Evolutionary conservation across 345 rosid genomes (phyloP), one percentile per base, ranked within the genome.

Genomic region (Pistacia vera): DNA sequence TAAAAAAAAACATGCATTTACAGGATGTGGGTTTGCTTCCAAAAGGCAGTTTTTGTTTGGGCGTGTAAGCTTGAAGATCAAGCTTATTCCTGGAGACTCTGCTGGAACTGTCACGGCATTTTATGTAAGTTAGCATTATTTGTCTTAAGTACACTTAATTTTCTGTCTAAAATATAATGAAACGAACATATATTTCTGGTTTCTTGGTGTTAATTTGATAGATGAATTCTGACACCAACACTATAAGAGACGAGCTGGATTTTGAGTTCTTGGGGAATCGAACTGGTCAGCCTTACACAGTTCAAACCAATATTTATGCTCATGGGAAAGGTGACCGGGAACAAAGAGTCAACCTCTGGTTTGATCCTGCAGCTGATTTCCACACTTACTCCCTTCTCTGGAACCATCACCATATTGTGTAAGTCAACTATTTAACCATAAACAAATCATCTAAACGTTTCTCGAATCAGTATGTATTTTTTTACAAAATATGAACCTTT

Each of bases 81-180:
- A 93, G 88, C 99, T 95, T 71, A 9, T 95, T 68, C 87, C 94
- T 0, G 98, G 99, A 2, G 99, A 95, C 85, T 95, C 98, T n/a
- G 99, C 99, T 16, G 99, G 98, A 81, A 93, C 98, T 3, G 98
- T 95, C 82, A 89, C 99, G 1, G 99, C 99, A 80, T 95, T 95
- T 79, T 95, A 94, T 59, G 98, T 93, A 81, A 58, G 89, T 66
- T 41, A 41, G 46, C 46, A 41, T 41, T 22, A 4, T 22, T 55
- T 25, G 25, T 30, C 9, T 54, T 16, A 11, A 52, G 3, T 0
- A 38, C 41, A 41, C 4, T 51, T 25, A n/a, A 6, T 4, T 30
- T 49, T 13, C 11, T 38, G 41, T 11, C 4, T 58, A 1, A 22
- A 41, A 30, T 28, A 17, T 77, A 13, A 5, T 30, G 30, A 4